Evolutionary conservation across 2,329 filamentous ascomycete genomes (phyloP).

Genomic region (Tolypocladium endophyticum): DNA sequence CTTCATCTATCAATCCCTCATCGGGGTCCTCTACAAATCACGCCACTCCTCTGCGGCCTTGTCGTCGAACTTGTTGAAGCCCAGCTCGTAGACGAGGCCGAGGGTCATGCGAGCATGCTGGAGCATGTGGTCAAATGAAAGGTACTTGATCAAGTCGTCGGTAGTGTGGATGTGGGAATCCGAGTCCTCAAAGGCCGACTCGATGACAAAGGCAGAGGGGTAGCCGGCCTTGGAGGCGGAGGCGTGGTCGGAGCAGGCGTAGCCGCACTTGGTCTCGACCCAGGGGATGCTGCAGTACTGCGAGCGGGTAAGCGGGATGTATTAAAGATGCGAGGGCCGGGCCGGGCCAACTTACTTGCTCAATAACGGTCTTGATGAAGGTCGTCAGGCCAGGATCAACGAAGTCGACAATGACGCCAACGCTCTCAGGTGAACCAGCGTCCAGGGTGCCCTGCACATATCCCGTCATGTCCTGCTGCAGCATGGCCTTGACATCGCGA

Average conservation of each 20-base stretch:
- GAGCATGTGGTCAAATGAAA: constrained; percentile 84
- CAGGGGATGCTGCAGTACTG: constrained; percentile 83
- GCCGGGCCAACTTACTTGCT: constrained; percentile 24
- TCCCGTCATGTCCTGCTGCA: constrained; percentile 97
- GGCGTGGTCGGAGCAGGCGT: constrained; percentile 70
- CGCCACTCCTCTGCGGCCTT: constrained; percentile 1
- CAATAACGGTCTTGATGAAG: constrained; percentile 86
- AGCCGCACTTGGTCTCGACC: constrained; percentile 79
- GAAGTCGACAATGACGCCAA: constrained; percentile 88
- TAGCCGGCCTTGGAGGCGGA: constrained; percentile 65
- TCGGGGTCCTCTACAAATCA: not conserved
- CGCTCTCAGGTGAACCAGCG: constrained; percentile 70
- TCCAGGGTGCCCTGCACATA: constrained; percentile 76
- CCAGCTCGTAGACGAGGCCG: constrained; percentile 74
- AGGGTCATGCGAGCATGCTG: constrained; percentile 81
- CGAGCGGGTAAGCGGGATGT: not conserved
- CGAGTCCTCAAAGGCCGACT: constrained; percentile 56
- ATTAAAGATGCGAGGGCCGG: not conserved
- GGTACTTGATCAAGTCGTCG: constrained; percentile 58
- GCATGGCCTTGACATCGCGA: constrained; percentile 83
- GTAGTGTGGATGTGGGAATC: constrained; percentile 62
- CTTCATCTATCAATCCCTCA: not conserved
- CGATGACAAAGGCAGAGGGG: constrained; percentile 66
- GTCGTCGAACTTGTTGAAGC: constrained; percentile 58
- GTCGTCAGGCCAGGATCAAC: constrained; percentile 73